Evolutionary conservation across 2,329 filamentous ascomycete species (phyloP).

Genomic region (Neopestalotiopsis rosae): DNA sequence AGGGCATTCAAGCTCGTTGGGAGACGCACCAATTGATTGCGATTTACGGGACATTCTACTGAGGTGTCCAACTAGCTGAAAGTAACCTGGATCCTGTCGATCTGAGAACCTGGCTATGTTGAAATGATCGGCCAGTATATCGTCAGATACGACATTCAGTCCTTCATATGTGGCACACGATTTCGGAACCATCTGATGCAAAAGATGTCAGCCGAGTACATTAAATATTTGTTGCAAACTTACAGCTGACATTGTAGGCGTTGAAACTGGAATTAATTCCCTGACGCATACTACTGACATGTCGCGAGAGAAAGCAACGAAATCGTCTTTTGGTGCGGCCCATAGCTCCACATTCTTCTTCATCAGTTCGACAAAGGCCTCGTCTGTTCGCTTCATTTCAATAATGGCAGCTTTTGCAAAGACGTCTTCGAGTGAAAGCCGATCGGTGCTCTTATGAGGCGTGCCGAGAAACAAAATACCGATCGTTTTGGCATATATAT

Average conservation of each 20-base stretch:
- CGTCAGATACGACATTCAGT: slow-evolving; percentile 19
- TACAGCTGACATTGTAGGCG: neutral
- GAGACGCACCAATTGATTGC: slow-evolving; percentile 9
- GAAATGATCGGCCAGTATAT: slow-evolving; percentile 16
- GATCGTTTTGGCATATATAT: slow-evolving; percentile 18
- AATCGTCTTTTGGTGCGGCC: slow-evolving; percentile 18
- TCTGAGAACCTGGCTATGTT: slow-evolving; percentile 18
- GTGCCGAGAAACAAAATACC: slow-evolving; percentile 21
- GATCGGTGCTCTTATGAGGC: slow-evolving; percentile 15
- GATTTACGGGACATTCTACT: slow-evolving; percentile 12
- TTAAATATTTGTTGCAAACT: neutral
- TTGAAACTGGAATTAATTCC: neutral
- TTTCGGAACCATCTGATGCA: neutral
- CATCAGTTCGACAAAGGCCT: slow-evolving; percentile 11
- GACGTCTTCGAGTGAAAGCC: slow-evolving; percentile 13
- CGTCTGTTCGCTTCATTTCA: slow-evolving; percentile 7
- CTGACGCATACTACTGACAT: slow-evolving; percentile 18
- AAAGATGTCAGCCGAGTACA: neutral
- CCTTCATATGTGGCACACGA: slow-evolving; percentile 18
- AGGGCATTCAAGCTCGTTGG: neutral
- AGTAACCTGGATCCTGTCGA: slow-evolving; percentile 17
- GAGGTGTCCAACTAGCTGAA: slow-evolving; percentile 18
- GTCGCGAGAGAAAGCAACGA: slow-evolving; percentile 16
- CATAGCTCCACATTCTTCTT: slow-evolving; percentile 11
- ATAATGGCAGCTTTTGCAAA: slow-evolving; percentile 12